These are phyloP conservation scores for Cyclotella atomus DNA, from an alignment of 108 stramenopile species.

Conservation along the genomic window DNA sequence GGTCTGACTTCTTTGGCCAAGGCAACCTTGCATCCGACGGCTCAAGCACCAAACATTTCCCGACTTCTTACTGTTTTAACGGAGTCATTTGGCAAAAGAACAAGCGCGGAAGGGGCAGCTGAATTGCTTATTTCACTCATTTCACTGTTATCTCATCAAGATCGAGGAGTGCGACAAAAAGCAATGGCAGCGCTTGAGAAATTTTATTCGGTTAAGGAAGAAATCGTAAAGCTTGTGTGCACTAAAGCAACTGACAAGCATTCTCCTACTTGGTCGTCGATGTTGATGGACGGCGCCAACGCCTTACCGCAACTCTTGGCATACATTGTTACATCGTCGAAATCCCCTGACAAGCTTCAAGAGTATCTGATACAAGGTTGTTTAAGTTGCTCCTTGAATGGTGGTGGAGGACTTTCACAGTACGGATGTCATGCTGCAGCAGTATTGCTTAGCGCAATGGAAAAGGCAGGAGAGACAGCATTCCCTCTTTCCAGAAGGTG, in stretches of 20 bases:
- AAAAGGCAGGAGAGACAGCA: slow-evolving; percentile 66
- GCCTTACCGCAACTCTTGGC: slow-evolving; percentile 47
- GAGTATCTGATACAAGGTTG: slow-evolving; percentile 38
- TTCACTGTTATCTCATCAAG: slow-evolving; percentile 50
- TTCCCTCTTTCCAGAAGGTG: slow-evolving; percentile 69
- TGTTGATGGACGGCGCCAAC: slow-evolving; percentile 56
- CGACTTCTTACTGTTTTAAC: slow-evolving; percentile 45
- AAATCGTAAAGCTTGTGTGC: slow-evolving; percentile 37
- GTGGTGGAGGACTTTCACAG: slow-evolving; percentile 16
- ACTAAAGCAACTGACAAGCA: slow-evolving; percentile 46
- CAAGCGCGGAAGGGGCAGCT: slow-evolving; percentile 8
- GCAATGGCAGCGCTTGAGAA: slow-evolving; percentile 51
- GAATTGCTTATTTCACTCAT: slow-evolving; percentile 53
- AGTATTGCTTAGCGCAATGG: slow-evolving; percentile 63
- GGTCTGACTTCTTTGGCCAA: slow-evolving; percentile 27
- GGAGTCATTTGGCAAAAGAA: slow-evolving; percentile 25
- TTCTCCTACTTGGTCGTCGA: slow-evolving; percentile 50
- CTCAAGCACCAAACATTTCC: slow-evolving; percentile 26
- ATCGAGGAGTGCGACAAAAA: slow-evolving; percentile 48
- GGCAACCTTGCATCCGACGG: slow-evolving; percentile 32
- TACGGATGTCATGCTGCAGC: slow-evolving; percentile 50
- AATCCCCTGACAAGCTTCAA: slow-evolving; percentile 18
- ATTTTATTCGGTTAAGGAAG: slow-evolving; percentile 30
- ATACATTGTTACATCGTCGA: slow-evolving; percentile 35
- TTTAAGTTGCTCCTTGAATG: slow-evolving; percentile 25